Percentiles rank a stretch among this genome's conserved stretches.
These are phyloP conservation scores for Paecilomyces dactylethromorphus DNA, from an alignment of 2,329 filamentous ascomycete genomes.

Conservation along the genomic window DNA sequence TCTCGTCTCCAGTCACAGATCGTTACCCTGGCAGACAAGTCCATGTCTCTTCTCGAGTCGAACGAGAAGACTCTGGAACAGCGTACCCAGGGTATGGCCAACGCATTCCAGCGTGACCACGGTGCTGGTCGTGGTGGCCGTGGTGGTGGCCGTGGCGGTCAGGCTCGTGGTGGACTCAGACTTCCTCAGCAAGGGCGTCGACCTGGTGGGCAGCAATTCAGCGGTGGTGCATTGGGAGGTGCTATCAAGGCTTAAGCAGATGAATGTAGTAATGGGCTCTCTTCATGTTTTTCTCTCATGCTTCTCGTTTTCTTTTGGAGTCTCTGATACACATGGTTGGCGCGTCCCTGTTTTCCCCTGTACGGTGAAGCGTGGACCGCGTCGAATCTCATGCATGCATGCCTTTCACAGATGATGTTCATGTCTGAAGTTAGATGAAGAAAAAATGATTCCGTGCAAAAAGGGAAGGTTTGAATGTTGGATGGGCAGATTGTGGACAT, in stretches of 20 bases:
- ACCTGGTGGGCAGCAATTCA: conserved; percentile 44
- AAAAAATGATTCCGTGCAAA: conserved; percentile 3
- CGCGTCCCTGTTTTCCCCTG: neutral
- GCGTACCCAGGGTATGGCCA: conserved; percentile 88
- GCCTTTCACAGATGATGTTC: conserved; percentile 13
- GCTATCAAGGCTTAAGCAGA: conserved; percentile 43
- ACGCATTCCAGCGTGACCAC: conserved; percentile 90
- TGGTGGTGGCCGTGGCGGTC: conserved; percentile 38
- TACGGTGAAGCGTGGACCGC: neutral
- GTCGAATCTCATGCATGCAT: conserved; percentile 9
- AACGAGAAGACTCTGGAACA: conserved; percentile 98
- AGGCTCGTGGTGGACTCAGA: conserved; percentile 30
- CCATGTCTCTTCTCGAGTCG: conserved; percentile 87
- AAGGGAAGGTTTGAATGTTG: neutral
- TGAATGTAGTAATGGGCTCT: conserved; percentile 3
- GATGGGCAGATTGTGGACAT: neutral
- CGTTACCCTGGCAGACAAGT: conserved; percentile 91
- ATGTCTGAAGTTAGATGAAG: conserved; percentile 11
- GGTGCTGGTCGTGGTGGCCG: conserved; percentile 65
- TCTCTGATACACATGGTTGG: conserved; percentile 9
- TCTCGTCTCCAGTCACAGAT: conserved; percentile 92
- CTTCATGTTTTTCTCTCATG: neutral
- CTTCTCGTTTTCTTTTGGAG: conserved; percentile 16
- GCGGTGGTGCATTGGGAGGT: conserved; percentile 45
- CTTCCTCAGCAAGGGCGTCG: conserved; percentile 33